These are phyloP conservation scores for Eimeria necatrix DNA, from an alignment of 169 alveolate species.

Conservation along the genomic window DNA sequence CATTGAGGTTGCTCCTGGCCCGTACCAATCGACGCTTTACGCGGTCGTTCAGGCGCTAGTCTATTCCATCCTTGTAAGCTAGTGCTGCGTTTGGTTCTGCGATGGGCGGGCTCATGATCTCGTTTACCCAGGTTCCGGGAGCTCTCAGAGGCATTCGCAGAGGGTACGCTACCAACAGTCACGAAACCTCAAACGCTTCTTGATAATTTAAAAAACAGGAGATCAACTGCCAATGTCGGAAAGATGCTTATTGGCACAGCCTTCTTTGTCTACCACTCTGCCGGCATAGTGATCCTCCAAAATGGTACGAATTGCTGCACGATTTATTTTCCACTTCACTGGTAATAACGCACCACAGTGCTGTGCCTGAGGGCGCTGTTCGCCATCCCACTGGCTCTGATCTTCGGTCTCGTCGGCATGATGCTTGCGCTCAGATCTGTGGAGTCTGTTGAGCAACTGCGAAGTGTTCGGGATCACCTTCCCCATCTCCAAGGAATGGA, in stretches of 20 bases:
- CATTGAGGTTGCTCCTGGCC: conserved; percentile 69
- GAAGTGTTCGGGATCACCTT: conserved; percentile 40
- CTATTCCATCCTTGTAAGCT: conserved; percentile 51
- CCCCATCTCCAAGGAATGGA: conserved; percentile 66
- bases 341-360: background rate
- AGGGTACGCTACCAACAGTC: conserved; percentile 24
- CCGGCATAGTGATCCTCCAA: conserved; percentile 54
- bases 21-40: conserved; percentile 43
- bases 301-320: conserved; percentile 26
- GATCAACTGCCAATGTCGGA: conserved; percentile 57
- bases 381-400: conserved; percentile 47
- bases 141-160: conserved; percentile 62
- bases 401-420: conserved; percentile 65
- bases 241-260: conserved; percentile 57
- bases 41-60: conserved; percentile 60
- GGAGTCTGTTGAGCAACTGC: conserved; percentile 69
- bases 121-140: conserved; percentile 26
- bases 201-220: background rate
- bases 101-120: too few relatives aligned
- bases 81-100: background rate
- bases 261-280: conserved; percentile 57
- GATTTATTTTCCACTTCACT: background rate
- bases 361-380: conserved; percentile 60
- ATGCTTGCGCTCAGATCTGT: conserved; percentile 38
- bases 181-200: too few relatives aligned